Evolutionary conservation across 2,329 filamentous ascomycete species (phyloP).

Genomic region (Pseudogymnoascus sp.): DNA sequence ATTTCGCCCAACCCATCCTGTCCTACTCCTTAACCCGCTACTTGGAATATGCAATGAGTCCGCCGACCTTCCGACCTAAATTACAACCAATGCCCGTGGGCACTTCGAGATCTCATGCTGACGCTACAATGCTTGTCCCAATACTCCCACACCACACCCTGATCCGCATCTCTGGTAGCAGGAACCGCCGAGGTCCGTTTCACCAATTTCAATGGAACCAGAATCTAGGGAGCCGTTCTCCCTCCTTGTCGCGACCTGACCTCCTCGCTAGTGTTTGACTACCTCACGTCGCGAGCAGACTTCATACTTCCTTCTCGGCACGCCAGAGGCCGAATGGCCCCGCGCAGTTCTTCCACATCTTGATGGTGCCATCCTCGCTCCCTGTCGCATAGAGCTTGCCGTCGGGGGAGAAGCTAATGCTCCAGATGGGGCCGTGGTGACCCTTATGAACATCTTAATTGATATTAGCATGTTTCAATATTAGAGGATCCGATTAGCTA

Average conservation of each 20-base stretch:
- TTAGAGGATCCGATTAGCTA: constrained; percentile 12
- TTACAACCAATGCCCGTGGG: not conserved
- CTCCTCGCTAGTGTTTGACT: not conserved
- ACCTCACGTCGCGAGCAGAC: not conserved
- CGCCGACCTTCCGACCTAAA: constrained; percentile 1
- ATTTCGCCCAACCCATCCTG: not conserved
- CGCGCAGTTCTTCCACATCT: constrained; percentile 70
- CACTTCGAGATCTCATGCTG: not conserved
- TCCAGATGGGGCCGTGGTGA: constrained; percentile 97
- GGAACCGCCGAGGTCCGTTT: not conserved
- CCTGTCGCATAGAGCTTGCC: constrained; percentile 94
- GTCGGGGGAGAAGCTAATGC: constrained; percentile 86
- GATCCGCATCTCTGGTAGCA: not conserved
- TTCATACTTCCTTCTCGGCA: constrained; percentile 16
- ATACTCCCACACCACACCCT: not conserved
- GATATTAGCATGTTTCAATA: not conserved
- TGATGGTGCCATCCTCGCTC: constrained; percentile 95
- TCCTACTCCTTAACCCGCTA: not conserved
- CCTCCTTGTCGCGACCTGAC: not conserved
- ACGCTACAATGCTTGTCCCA: not conserved
- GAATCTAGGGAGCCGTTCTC: not conserved
- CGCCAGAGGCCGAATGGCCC: constrained; percentile 56
- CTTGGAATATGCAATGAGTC: constrained; percentile 5
- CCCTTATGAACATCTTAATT: constrained; percentile 79
- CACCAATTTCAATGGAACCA: not conserved